Conservation (phyloP, 805 yeast species). For the Kodamaea fukazawae region DNA sequence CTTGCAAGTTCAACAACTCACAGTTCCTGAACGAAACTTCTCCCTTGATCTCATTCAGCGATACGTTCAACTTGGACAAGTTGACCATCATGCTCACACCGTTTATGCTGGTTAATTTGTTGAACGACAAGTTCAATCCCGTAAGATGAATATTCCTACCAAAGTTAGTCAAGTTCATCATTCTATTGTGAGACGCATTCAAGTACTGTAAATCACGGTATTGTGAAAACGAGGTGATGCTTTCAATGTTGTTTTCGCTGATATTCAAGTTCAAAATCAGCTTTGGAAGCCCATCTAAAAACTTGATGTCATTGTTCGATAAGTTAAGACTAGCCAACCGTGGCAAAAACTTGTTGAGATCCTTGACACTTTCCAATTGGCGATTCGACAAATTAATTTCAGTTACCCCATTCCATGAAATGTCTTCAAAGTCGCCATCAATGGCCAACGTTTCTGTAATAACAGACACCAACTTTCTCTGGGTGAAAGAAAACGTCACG, state of each 20-base stretch:
- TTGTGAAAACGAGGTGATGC: constrained; percentile 40
- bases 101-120: constrained; percentile 32
- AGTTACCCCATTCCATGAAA: constrained; percentile 42
- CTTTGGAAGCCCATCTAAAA: constrained; percentile 46
- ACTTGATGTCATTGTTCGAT: constrained; percentile 41
- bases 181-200: constrained; percentile 36
- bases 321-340: constrained; percentile 38
- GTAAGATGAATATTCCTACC: constrained; percentile 40
- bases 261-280: constrained; percentile 36
- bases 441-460: constrained; percentile 42
- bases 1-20: constrained; percentile 41
- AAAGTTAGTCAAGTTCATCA: constrained; percentile 38
- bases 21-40: constrained; percentile 33
- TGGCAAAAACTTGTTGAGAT: constrained; percentile 45
- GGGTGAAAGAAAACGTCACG: constrained; percentile 48
- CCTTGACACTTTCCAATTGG: constrained; percentile 41
- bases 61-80: constrained; percentile 39
- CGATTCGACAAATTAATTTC: constrained; percentile 35
- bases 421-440: constrained; percentile 27
- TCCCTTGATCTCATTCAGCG: constrained; percentile 42
- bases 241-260: constrained; percentile 38
- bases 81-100: constrained; percentile 40
- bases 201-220: constrained; percentile 42
- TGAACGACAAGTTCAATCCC: constrained; percentile 36
- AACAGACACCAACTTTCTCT: constrained; percentile 41